Conservation (phyloP, 192 early-diverging fungal genomes). For the Tieghemiomyces parasiticus region DNA sequence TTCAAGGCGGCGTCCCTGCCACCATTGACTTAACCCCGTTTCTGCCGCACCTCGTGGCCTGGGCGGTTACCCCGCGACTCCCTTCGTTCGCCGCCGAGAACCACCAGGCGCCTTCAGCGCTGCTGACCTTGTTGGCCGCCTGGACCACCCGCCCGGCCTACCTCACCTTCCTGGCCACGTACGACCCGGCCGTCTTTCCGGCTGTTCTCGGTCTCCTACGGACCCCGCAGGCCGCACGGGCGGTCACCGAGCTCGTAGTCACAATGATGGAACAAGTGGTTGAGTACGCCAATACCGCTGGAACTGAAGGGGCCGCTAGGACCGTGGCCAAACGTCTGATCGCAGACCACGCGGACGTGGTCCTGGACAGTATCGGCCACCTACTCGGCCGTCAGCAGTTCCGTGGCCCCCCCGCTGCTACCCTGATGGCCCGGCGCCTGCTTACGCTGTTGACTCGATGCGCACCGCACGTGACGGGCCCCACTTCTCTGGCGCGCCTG, state of each 20-base stretch:
- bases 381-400: neutral
- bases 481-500: conserved; percentile 47
- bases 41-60: conserved; percentile 53
- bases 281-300: conserved; percentile 33
- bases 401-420: neutral
- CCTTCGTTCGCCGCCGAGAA: conserved; percentile 60
- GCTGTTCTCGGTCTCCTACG: conserved; percentile 56
- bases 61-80: conserved; percentile 55
- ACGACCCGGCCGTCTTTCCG: conserved; percentile 45
- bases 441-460: conserved; percentile 68
- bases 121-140: conserved; percentile 58
- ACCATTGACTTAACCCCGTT: conserved; percentile 65
- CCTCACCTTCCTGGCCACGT: conserved; percentile 43
- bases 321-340: too few species aligned
- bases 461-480: conserved; percentile 53
- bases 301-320: conserved; percentile 16
- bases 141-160: conserved; percentile 62
- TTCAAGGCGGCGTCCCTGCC: too few species aligned
- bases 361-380: too few species aligned
- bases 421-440: conserved; percentile 37
- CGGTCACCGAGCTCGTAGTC: conserved; percentile 55
- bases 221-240: conserved; percentile 60
- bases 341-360: too few species aligned
- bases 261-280: conserved; percentile 59
- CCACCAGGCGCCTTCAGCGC: conserved; percentile 68